A percentile compares a stretch with the other conserved stretches of the same genome.
Conservation (phyloP, 1,139 yeast species). For the Eremothecium gossypii region DNA sequence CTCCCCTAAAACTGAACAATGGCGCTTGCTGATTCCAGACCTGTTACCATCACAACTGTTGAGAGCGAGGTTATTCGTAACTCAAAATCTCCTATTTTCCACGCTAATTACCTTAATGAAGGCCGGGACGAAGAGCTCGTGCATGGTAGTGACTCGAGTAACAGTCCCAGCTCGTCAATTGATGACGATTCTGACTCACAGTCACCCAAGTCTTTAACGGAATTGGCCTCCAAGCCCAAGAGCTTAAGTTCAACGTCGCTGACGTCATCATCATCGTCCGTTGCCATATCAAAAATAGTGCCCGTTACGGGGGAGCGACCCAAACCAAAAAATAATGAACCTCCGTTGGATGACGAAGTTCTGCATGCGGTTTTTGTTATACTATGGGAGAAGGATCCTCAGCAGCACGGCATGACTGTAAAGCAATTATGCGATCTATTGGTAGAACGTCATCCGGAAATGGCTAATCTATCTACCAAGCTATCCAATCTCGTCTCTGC, state of each 20-base stretch:
- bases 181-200: conserved; percentile 6
- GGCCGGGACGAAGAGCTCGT: background rate
- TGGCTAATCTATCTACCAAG: conserved; percentile 69
- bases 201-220: conserved; percentile 5
- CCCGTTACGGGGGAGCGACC: conserved; percentile 80
- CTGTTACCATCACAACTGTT: conserved; percentile 24
- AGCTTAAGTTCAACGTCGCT: conserved; percentile 4
- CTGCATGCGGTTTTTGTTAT: conserved; percentile 64
- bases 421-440: conserved; percentile 73
- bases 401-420: conserved; percentile 73
- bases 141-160: conserved; percentile 5
- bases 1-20: conserved; percentile 10
- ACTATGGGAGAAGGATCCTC: conserved; percentile 55
- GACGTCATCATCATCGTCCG: conserved; percentile 4
- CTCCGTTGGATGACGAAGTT: conserved; percentile 67
- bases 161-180: conserved; percentile 3
- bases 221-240: conserved; percentile 3
- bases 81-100: conserved; percentile 27
- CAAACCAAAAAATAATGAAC: conserved; percentile 50
- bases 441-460: conserved; percentile 65
- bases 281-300: conserved; percentile 61
- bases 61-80: conserved; percentile 27
- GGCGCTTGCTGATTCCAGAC: conserved; percentile 31
- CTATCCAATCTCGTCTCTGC: conserved; percentile 78
- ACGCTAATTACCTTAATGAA: conserved; percentile 21